A percentile compares a stretch with the other conserved stretches of the same genome.
phyloP scores from a whole-genome alignment of 1,284 basidiomycete species.

The Cerrena zonata region DNA sequence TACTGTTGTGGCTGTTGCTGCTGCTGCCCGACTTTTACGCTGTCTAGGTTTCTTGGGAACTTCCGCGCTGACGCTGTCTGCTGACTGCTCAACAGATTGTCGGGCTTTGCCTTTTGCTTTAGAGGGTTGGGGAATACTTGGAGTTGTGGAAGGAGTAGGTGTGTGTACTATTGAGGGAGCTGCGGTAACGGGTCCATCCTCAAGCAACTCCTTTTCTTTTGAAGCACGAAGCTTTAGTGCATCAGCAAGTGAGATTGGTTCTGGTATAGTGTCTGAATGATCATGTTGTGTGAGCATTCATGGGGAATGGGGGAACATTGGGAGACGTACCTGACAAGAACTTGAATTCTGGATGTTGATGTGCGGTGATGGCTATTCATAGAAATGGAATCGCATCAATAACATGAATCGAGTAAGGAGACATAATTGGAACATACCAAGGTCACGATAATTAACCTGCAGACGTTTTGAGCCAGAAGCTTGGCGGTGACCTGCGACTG shows the following conservation, averaged over 20 bases:
- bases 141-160: slow-evolving; percentile 12
- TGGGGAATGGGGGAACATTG: not conserved
- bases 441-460: slow-evolving; percentile 58
- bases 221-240: slow-evolving; percentile 52
- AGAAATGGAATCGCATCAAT: slow-evolving; percentile 8
- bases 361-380: slow-evolving; percentile 45
- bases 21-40: not conserved
- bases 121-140: slow-evolving; percentile 5
- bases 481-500: slow-evolving; percentile 52
- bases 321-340: slow-evolving; percentile 54
- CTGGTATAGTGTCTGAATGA: slow-evolving; percentile 58
- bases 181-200: slow-evolving; percentile 54
- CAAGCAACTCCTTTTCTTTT: slow-evolving; percentile 52
- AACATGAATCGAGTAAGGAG: slow-evolving; percentile 5
- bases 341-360: slow-evolving; percentile 59
- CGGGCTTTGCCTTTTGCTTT: slow-evolving; percentile 11
- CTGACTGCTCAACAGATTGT: not conserved
- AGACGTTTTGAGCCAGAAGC: slow-evolving; percentile 48
- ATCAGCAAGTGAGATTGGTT: slow-evolving; percentile 49
- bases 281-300: not conserved
- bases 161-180: slow-evolving; percentile 21
- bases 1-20: not conserved
- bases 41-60: not conserved
- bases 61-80: not conserved
- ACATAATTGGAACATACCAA: slow-evolving; percentile 44